A percentile compares a stretch with the other conserved stretches of the same genome.
Conservation (phyloP, 208 protist species). For the Blechomonas ayalai region DNA sequence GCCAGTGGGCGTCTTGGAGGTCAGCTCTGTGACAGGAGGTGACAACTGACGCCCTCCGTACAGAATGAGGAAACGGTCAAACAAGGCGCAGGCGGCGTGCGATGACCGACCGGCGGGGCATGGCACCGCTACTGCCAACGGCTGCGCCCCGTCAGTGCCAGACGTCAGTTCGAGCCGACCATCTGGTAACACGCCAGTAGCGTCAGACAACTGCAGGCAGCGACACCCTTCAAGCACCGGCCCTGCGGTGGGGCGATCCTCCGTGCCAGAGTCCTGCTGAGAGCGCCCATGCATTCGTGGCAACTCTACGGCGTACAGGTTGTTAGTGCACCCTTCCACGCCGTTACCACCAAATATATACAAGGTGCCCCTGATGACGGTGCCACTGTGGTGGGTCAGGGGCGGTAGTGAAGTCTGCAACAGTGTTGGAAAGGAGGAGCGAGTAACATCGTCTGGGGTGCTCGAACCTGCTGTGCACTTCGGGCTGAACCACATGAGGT, state of each 20-base stretch:
- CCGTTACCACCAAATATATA: constrained; percentile 65
- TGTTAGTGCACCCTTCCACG: constrained; percentile 14
- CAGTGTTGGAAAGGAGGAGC: not conserved
- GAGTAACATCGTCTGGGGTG: not conserved
- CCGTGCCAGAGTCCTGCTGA: constrained; percentile 1
- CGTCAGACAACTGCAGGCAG: no score
- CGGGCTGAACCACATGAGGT: constrained; percentile 9
- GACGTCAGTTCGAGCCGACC: no score
- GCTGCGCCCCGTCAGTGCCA: no score
- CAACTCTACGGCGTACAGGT: constrained; percentile 22
- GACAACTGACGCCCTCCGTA: constrained; percentile 50
- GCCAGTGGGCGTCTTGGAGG: not conserved
- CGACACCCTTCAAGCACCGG: no score
- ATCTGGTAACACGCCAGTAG: no score
- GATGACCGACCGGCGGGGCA: constrained; percentile 41
- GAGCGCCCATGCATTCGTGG: constrained; percentile 4
- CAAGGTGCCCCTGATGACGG: constrained; percentile 13
- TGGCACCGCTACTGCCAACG: constrained; percentile 4
- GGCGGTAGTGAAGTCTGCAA: constrained; percentile 1
- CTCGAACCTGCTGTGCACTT: constrained; percentile 3
- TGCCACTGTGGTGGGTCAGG: constrained; percentile 38
- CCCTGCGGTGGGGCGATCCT: no score
- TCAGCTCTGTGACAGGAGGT: not conserved
- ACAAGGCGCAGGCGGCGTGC: constrained; percentile 46
- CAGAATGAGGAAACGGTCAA: constrained; percentile 56